phyloP scores from a whole-genome alignment of 148 eudicot species.

The Dianthus caryophyllus region DNA sequence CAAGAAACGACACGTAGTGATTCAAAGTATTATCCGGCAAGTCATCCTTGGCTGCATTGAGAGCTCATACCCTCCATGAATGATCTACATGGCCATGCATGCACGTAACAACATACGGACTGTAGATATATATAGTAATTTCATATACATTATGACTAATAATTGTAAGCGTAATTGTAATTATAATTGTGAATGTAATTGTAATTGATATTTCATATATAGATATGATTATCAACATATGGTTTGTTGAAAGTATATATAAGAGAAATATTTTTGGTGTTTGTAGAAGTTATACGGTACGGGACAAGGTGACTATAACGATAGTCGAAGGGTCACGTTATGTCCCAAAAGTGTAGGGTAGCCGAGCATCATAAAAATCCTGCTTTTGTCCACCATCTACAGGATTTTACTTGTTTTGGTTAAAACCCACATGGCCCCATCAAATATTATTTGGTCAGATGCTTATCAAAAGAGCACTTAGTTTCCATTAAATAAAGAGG shows the following conservation, averaged over 20 bases:
- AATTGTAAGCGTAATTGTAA: too few relatives aligned
- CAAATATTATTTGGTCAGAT: neutral
- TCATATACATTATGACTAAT: too few relatives aligned
- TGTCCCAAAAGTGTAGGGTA: neutral
- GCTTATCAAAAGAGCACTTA: too few relatives aligned
- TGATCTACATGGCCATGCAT: conserved; percentile 9
- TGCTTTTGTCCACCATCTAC: neutral
- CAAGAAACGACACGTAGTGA: too few relatives aligned
- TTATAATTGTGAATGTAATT: too few relatives aligned
- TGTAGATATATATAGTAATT: too few relatives aligned
- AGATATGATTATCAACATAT: neutral
- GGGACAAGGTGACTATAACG: conserved; percentile 10
- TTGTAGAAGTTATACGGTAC: neutral
- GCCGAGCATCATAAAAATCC: neutral
- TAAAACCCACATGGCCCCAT: neutral
- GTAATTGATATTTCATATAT: neutral
- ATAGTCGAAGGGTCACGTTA: conserved; percentile 5
- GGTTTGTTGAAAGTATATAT: neutral
- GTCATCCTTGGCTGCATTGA: conserved; percentile 17
- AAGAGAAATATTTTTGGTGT: neutral
- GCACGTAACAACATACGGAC: too few relatives aligned
- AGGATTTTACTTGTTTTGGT: conserved; percentile 5
- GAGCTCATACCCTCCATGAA: conserved; percentile 1
- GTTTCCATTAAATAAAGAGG: too few relatives aligned
- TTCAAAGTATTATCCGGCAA: conserved; percentile 12